A percentile compares a stretch with the other conserved stretches of the same genome.
Evolutionary conservation across 495 filamentous ascomycete genomes (phyloP).

Genomic region (Glarea lozoyensis): DNA sequence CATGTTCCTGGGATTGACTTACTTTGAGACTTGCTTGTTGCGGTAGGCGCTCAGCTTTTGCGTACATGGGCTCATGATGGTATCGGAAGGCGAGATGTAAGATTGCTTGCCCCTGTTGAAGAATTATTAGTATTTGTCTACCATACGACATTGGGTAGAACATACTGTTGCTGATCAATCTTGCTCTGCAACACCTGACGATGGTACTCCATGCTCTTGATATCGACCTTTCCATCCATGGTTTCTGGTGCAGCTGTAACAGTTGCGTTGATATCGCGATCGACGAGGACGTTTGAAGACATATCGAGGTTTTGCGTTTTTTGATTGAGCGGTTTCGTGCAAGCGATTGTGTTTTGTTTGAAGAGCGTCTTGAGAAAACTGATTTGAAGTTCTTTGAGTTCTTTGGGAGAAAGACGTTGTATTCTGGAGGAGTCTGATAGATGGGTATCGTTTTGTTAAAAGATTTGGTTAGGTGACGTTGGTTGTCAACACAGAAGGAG

Average conservation of each 20-base stretch:
- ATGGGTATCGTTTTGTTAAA: background rate
- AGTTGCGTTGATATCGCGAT: conserved; percentile 46
- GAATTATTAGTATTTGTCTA: background rate
- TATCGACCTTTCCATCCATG: conserved; percentile 26
- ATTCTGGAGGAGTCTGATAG: background rate
- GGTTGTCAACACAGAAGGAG: background rate
- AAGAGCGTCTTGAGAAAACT: background rate
- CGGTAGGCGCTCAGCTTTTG: conserved; percentile 80
- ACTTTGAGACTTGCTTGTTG: conserved; percentile 70
- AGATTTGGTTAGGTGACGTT: background rate
- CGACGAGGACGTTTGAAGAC: conserved; percentile 39
- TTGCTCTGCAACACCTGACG: conserved; percentile 67
- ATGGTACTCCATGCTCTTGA: conserved; percentile 70
- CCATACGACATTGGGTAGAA: background rate
- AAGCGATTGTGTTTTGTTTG: too few relatives aligned
- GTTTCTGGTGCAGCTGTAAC: conserved; percentile 6
- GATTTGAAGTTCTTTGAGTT: background rate
- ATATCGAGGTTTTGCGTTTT: conserved; percentile 13
- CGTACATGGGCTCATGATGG: conserved; percentile 88
- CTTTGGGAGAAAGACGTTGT: background rate
- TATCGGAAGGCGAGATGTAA: conserved; percentile 88
- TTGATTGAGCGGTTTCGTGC: conserved; percentile 2
- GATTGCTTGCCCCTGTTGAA: conserved; percentile 40
- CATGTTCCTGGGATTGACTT: too few relatives aligned
- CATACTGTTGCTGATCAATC: conserved; percentile 43